Conservation (phyloP, 768 basidiomycete species). For the Suillus spraguei region DNA sequence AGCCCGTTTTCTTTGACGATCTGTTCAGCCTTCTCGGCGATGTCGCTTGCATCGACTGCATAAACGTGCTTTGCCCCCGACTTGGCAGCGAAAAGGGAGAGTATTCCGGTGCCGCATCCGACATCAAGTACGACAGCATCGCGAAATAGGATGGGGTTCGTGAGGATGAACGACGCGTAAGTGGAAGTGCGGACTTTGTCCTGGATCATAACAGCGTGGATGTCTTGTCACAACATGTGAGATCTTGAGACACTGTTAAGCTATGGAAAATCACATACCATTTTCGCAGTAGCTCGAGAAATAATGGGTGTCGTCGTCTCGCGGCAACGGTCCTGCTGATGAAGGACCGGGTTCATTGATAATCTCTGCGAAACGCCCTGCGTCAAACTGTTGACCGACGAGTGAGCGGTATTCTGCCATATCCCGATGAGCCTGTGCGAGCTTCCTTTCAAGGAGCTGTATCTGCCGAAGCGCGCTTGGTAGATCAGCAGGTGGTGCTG, state of each 20-base stretch:
- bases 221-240: conserved; percentile 53
- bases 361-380: conserved; percentile 45
- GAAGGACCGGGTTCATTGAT: conserved; percentile 37
- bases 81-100: conserved; percentile 87
- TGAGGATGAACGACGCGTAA: conserved; percentile 89
- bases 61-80: conserved; percentile 90
- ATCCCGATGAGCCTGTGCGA: conserved; percentile 60
- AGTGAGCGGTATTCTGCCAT: conserved; percentile 63
- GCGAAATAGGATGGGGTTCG: conserved; percentile 77
- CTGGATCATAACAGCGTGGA: conserved; percentile 96
- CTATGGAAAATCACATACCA: conserved; percentile 46
- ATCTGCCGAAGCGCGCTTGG: conserved; percentile 47
- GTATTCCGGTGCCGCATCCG: conserved; percentile 93
- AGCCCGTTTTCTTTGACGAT: conserved; percentile 80
- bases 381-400: conserved; percentile 54
- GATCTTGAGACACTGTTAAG: neutral
- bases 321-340: conserved; percentile 29
- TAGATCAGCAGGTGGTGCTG: conserved; percentile 32
- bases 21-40: conserved; percentile 74
- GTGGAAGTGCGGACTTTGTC: conserved; percentile 93
- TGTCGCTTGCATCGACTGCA: conserved; percentile 88
- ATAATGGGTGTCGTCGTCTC: conserved; percentile 93
- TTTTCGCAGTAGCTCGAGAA: conserved; percentile 90
- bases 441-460: conserved; percentile 59
- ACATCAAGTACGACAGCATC: conserved; percentile 92